Evolutionary conservation across 164 flowering plant genomes (phyloP).

Genomic region (Protea cynaroides): DNA sequence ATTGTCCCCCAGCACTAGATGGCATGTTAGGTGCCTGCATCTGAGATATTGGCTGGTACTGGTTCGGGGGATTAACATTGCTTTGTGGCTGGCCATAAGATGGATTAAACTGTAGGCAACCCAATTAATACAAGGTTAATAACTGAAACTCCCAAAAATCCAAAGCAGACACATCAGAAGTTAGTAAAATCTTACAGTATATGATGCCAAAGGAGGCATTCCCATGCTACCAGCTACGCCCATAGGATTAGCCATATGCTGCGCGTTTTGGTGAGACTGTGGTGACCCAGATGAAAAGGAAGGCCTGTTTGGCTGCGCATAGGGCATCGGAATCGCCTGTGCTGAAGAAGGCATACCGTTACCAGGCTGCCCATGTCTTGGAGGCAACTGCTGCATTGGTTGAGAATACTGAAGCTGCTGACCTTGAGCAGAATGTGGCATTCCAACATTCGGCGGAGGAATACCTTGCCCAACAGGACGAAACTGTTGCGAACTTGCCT

Average conservation of each 20-base stretch:
- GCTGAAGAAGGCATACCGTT: constrained; percentile 47
- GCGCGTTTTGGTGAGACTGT: constrained; percentile 45
- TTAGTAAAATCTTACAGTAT: constrained; percentile 50
- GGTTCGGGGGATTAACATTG: constrained; percentile 35
- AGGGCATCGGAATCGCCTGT: constrained; percentile 50
- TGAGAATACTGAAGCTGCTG: constrained; percentile 64
- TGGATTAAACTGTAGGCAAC: constrained; percentile 44
- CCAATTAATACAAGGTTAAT: constrained; percentile 3
- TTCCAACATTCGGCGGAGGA: constrained; percentile 38
- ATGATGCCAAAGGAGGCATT: constrained; percentile 51
- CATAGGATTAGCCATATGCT: constrained; percentile 24
- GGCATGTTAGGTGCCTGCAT: constrained; percentile 41
- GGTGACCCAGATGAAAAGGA: constrained; percentile 32
- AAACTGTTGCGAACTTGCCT: constrained; percentile 55
- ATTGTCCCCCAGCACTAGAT: constrained; percentile 39
- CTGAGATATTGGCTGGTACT: constrained; percentile 62
- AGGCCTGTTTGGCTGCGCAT: constrained; percentile 48
- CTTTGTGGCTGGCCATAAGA: constrained; percentile 54
- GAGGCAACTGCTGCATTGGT: constrained; percentile 61
- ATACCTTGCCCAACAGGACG: constrained; percentile 51
- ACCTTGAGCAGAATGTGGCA: constrained; percentile 43
- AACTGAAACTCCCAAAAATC: not conserved
- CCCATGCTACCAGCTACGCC: constrained; percentile 45
- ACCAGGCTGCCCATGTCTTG: constrained; percentile 55
- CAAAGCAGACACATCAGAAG: not conserved